Evolutionary conservation across 129 eudicot species (phyloP), one percentile per base, ranked within the genome.

Genomic region (Lonicera japonica): DNA sequence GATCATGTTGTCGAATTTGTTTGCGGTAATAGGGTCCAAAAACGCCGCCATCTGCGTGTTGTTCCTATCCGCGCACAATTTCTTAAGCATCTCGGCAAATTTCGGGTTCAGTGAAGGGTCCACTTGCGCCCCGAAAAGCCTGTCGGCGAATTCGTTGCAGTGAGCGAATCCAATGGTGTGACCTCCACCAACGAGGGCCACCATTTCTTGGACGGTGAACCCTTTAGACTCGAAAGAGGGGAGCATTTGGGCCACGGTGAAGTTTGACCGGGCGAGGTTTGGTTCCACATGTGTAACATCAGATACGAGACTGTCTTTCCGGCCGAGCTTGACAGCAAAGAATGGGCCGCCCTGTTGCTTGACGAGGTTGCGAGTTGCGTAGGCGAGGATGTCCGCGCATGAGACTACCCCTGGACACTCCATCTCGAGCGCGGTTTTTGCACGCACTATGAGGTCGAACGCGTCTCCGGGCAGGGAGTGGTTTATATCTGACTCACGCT

Each of bases 141-240:
- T 61, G 73, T 71, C 73, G 61, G 64, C 53, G 20, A 86, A 82
- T 41, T 82, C 89, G 5, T 52, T 82, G 68, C 95, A 86, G 57
- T 82, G 89, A 1, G 83, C 82, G 15, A 82, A 82, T 0, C 95
- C 95, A 14, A 86, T 79, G 4, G 84, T 82, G 66, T 86, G 88
- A 8, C 78, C 84, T 0, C 86, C 86, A 3, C 95, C 95, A n/a
- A 71, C 61, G 4, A 86, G 25, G 8, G 73, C 88, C 54, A 86
- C 95, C 95, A 82, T 76, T n/a, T 82, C 95, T 21, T 66, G 71
- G 19, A 46, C 8, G 12, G 66, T 73, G 51, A 82, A 82, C 0
- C 76, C 70, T 15, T 78, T 76, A 7, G 66, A 18, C 38, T 63
- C 62, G 40, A 86, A 86, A n/a, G 65, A 23, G 0, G 18, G 36